A percentile compares a stretch with the other conserved stretches of the same genome.
These are phyloP conservation scores for Geoglossum glabrum DNA, from an alignment of 495 filamentous ascomycete species.

Conservation along the genomic window DNA sequence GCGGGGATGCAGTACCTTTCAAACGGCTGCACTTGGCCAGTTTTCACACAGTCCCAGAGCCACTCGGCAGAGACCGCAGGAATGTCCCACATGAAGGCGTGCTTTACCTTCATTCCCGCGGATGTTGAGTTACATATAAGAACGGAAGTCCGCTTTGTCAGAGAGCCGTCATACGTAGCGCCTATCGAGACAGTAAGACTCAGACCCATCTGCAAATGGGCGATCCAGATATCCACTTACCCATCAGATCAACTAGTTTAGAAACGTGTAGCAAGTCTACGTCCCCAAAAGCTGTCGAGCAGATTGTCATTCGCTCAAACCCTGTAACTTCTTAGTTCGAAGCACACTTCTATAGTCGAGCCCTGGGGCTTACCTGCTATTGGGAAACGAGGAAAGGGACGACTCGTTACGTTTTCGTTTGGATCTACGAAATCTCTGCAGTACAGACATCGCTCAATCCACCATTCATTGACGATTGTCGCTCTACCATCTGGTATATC, in stretches of 20 bases:
- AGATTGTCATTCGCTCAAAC: conserved; percentile 47
- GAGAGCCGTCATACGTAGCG: conserved; percentile 53
- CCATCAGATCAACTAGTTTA: conserved; percentile 53
- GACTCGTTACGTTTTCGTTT: conserved; percentile 47
- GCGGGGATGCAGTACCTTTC: conserved; percentile 1
- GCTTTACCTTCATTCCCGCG: conserved; percentile 51
- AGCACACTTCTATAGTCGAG: background rate
- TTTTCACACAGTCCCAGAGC: conserved; percentile 62
- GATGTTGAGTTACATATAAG: conserved; percentile 47
- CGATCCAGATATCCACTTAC: conserved; percentile 18
- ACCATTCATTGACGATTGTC: conserved; percentile 66
- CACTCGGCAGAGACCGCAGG: conserved; percentile 61
- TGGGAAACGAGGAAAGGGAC: conserved; percentile 49
- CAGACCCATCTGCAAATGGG: background rate
- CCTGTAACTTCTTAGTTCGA: conserved; percentile 16
- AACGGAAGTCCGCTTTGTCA: conserved; percentile 44
- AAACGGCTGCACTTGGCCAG: conserved; percentile 14
- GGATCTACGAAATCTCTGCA: conserved; percentile 50
- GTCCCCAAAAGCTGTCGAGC: conserved; percentile 64
- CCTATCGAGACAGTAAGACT: conserved; percentile 17
- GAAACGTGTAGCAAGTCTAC: conserved; percentile 69
- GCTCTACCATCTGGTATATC: conserved; percentile 12
- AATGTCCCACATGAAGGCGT: conserved; percentile 50
- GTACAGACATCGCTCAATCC: conserved; percentile 74
- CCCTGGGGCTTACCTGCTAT: conserved; percentile 30